Evolutionary conservation across 1,284 basidiomycete species (phyloP).

Genomic region (Agaricales sp.): DNA sequence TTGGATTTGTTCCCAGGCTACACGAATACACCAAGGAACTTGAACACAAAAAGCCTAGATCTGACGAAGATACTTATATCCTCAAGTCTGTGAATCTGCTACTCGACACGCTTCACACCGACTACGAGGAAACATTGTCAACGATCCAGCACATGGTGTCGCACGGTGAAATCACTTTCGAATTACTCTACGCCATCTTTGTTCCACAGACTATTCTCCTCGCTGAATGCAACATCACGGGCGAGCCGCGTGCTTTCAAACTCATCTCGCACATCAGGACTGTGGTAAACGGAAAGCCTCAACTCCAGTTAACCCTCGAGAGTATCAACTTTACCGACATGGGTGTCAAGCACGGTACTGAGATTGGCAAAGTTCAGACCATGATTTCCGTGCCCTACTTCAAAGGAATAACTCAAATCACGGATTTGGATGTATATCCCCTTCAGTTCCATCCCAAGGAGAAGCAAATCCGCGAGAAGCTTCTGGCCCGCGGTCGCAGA

Average conservation of each 20-base stretch:
- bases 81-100: slow-evolving; percentile 33
- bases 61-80: slow-evolving; percentile 27
- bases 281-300: slow-evolving; percentile 19
- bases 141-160: slow-evolving; percentile 33
- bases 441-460: slow-evolving; percentile 34
- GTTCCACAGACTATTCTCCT: slow-evolving; percentile 38
- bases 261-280: slow-evolving; percentile 27
- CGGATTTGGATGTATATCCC: slow-evolving; percentile 38
- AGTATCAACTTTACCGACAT: slow-evolving; percentile 37
- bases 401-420: slow-evolving; percentile 38
- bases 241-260: slow-evolving; percentile 37
- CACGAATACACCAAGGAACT: slow-evolving; percentile 29
- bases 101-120: slow-evolving; percentile 32
- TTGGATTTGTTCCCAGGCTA: slow-evolving; percentile 39
- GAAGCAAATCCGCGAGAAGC: slow-evolving; percentile 22
- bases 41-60: slow-evolving; percentile 19
- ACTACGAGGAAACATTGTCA: slow-evolving; percentile 35
- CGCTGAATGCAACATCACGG: slow-evolving; percentile 39
- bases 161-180: slow-evolving; percentile 45
- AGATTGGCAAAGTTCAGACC: slow-evolving; percentile 29
- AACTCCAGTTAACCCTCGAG: slow-evolving; percentile 32
- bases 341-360: slow-evolving; percentile 19
- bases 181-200: slow-evolving; percentile 41
- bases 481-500: slow-evolving; percentile 38
- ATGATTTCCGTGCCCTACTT: slow-evolving; percentile 29